Base-by-base conservation (phyloP, 2,329 filamentous ascomycete species). In the Phyllosticta capitalensis region DNA sequence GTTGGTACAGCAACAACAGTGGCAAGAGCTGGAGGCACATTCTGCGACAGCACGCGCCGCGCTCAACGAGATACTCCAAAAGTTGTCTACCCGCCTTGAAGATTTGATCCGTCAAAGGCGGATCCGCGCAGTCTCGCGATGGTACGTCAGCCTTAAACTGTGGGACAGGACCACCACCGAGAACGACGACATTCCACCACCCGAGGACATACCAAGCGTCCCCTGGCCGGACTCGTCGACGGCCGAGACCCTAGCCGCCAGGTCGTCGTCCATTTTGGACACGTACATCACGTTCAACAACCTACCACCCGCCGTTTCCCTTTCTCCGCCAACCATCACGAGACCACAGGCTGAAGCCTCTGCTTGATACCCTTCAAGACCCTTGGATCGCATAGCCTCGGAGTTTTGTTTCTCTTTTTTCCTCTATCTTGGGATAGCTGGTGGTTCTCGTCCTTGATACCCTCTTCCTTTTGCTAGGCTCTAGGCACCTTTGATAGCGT, bases 321-420 rank as follows among this genome's bases (percentile, higher is more conserved):
- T 59, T 50, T 22, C 22, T 21, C 10, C 54, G 9, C 52, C 56
- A 14, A 20, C 20, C n/a, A 20, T 26, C 10, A 45, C 38, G 38
- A 45, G 17, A 45, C 38, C 52, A 14, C 30, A 59, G 20, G 28
- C 33, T 26, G 52, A 59, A 21, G 30, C 38, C 30, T 33, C 56
- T 19, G 38, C 52, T 49, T 59, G 56, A 59, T 59, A 59, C 56
- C 56, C 56, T 30, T 9, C 20, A 30, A 38, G n/a, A 54, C 52
- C 49, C 54, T 59, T 59, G 48, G 33, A 59, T 54, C 22, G 56
- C 56, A 59, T 59, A 59, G 56, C 56, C 22, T 45, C 56, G 56
- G 56, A 59, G 56, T 59, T 59, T 54, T 52, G 52, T 19, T 45
- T n/a, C 17, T 45, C 33, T 45, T 45, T 45, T 45, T 45, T n/a